Percentiles rank a stretch among this genome's conserved stretches.
These are phyloP conservation scores for Fraxinus sp. DNA, from an alignment of 305 asterid species.

Conservation along the genomic window DNA sequence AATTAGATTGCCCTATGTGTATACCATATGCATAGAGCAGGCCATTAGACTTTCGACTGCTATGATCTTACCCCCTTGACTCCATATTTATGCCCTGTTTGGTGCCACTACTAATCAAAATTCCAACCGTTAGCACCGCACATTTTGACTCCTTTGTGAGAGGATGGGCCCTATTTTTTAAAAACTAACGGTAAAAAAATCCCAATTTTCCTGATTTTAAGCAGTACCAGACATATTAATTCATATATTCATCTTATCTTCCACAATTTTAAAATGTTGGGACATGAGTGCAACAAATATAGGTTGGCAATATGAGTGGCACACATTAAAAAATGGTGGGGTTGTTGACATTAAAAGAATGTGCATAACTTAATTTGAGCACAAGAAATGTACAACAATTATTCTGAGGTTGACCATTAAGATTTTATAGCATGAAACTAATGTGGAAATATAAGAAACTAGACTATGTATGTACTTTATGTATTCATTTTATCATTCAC, in stretches of 20 bases:
- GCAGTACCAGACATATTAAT: no score
- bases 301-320: background rate
- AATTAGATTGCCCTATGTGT: background rate
- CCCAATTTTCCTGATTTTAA: no score
- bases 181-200: no score
- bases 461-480: slow-evolving; percentile 36
- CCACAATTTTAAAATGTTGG: no score
- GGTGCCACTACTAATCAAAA: no score
- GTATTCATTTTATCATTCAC: background rate
- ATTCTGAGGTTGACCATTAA: slow-evolving; percentile 24
- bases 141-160: no score
- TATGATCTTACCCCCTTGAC: background rate
- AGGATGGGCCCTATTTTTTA: no score
- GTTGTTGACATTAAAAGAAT: background rate
- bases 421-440: background rate
- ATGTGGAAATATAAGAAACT: slow-evolving; percentile 27
- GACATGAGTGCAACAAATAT: background rate
- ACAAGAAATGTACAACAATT: background rate
- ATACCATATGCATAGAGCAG: background rate
- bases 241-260: no score
- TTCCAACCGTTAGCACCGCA: no score
- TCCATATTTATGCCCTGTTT: background rate
- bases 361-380: background rate
- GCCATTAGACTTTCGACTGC: background rate
- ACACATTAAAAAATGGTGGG: no score